Base-by-base conservation (phyloP, 176 grass and related monocot species). In the Carex scoparia region DNA sequence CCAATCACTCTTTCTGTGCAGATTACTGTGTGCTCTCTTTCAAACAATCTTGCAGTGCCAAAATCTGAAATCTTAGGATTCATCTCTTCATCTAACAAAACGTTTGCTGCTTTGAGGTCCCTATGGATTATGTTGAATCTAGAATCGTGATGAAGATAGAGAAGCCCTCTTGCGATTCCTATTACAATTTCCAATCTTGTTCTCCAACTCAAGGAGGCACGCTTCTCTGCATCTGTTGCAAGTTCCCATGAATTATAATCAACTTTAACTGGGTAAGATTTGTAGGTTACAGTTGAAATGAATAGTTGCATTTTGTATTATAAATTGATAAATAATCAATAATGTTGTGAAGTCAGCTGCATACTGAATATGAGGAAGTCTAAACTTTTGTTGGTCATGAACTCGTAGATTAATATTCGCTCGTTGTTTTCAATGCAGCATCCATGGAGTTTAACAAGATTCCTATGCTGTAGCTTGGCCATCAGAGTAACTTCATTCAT, bases 31-130 rank as follows among this genome's bases (percentile, higher is more conserved):
- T 49, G 82, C 2, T 82, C 68, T 9, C 53, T 14, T 33, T n/a
- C 61, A 51, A 95, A 91, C 4, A 53, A 48, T 79, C 61, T 87
- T 13, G 89, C 93, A 15, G 87, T 92, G 32, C 93, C 91, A 0
- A 95, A 95, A 53, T 95, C 89, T 28, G 93, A 95, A 66, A 95
- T 91, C 87, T 95, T 95, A 35, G 93, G 90, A 38, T 85, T 89
- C 90, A 92, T 95, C 0, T 89, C 46, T 15, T 4, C 15, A 37
- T 91, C 87, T 57, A 95, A 87, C 38, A 95, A 88, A 2, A 91
- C 72, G 7, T 95, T 95, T 4, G 88, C 90, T 0, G 90, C 88
- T 86, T 95, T 95, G 0, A 95, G 44, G 66, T 95, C 90, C 1
- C 91, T 80, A 69, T 93, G 91, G 69, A 90, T 88, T 10, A 93